Conservation (phyloP, 2,329 filamentous ascomycete species). For the Aspergillus aculeatus region DNA sequence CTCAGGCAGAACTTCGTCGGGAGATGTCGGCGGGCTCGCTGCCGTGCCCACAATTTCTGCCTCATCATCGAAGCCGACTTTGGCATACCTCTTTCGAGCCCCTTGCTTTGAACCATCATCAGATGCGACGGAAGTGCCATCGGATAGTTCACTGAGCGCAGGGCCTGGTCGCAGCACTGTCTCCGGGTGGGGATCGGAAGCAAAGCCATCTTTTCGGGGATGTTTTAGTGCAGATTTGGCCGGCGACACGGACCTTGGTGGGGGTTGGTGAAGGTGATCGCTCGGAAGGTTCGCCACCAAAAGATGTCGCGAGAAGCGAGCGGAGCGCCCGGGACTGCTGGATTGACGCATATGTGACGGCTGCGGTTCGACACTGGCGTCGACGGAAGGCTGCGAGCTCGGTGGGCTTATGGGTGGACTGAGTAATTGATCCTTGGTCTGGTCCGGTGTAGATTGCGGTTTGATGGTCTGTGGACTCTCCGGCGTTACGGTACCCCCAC, state of each 20-base stretch:
- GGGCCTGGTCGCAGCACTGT: conserved; percentile 26
- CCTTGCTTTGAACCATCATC: conserved; percentile 42
- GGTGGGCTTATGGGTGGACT: conserved; percentile 23
- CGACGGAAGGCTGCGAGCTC: conserved; percentile 18
- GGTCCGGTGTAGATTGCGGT: conserved; percentile 15
- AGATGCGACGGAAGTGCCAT: conserved; percentile 52
- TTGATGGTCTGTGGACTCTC: conserved; percentile 7
- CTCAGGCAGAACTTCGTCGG: conserved; percentile 39
- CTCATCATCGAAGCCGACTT: conserved; percentile 69
- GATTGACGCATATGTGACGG: conserved; percentile 33
- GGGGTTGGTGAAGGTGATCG: conserved; percentile 57
- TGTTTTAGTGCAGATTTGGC: conserved; percentile 63
- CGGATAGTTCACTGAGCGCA: conserved; percentile 56
- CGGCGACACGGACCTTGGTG: conserved; percentile 59
- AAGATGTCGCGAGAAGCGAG: conserved; percentile 57
- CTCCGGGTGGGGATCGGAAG: conserved; percentile 32
- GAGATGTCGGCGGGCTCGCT: conserved; percentile 42
- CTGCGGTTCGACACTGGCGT: conserved; percentile 14
- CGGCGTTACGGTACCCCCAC: conserved; percentile 6
- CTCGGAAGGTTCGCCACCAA: conserved; percentile 45
- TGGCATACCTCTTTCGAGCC: conserved; percentile 53
- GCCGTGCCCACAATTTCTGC: conserved; percentile 50
- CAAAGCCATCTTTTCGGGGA: conserved; percentile 46
- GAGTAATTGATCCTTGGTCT: conserved; percentile 5
- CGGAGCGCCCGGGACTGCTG: conserved; percentile 55